phyloP scores from a whole-genome alignment of 257 asterid genomes.

The Eucommia ulmoides region DNA sequence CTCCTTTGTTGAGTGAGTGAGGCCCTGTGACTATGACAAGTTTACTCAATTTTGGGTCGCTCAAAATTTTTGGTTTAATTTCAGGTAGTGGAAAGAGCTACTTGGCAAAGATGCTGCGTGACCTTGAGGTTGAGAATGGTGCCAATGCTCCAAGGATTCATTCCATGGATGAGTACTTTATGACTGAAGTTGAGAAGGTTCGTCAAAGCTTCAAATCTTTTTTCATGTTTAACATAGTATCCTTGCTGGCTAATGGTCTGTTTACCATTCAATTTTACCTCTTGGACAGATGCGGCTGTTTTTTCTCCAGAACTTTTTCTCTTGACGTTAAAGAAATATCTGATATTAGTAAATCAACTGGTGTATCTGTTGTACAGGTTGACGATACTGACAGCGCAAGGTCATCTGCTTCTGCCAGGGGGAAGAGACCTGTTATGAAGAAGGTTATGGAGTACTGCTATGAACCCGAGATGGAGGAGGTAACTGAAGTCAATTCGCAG shows the following conservation, averaged over 20 bases:
- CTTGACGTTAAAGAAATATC: neutral
- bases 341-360: neutral
- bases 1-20: too few species aligned
- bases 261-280: too few species aligned
- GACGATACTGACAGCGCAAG: constrained; percentile 55
- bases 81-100: constrained; percentile 99
- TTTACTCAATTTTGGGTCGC: neutral
- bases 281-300: too few species aligned
- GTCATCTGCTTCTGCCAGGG: constrained; percentile 50
- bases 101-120: constrained; percentile 80
- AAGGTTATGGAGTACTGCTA: constrained; percentile 84
- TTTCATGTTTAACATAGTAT: neutral
- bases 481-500: constrained; percentile 19
- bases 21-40: neutral
- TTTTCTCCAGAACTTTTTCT: neutral
- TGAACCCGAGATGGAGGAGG: constrained; percentile 99
- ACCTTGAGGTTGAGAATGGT: constrained; percentile 92
- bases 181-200: constrained; percentile 98
- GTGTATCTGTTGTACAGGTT: constrained; percentile 27
- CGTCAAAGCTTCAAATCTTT: constrained; percentile 1
- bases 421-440: constrained; percentile 47
- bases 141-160: constrained; percentile 84
- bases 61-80: constrained; percentile 10
- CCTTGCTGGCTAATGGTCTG: neutral
- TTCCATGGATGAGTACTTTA: constrained; percentile 97